These are phyloP conservation scores for Nemania abortiva DNA, from an alignment of 2,329 filamentous ascomycete genomes.

Conservation along the genomic window DNA sequence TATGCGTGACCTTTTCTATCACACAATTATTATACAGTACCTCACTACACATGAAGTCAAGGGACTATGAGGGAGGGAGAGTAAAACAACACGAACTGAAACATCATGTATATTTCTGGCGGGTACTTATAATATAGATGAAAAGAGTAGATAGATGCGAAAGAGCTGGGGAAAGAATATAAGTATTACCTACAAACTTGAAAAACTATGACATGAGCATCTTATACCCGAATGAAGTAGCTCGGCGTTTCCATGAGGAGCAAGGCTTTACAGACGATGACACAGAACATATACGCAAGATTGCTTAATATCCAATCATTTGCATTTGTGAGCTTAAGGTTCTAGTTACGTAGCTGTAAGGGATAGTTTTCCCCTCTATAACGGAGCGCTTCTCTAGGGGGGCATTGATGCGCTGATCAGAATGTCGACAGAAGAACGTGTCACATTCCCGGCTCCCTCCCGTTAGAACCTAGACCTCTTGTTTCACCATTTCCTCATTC, in stretches of 20 bases:
- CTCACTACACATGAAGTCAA: background rate
- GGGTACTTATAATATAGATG: no score
- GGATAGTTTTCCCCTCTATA: background rate
- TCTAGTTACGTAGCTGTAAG: background rate
- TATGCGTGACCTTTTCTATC: no score
- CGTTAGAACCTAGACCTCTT: background rate
- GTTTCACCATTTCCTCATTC: background rate
- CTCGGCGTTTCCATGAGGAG: background rate
- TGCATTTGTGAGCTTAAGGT: no score
- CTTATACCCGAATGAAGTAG: background rate
- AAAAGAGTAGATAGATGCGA: no score
- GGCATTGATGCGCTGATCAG: background rate
- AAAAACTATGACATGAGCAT: background rate
- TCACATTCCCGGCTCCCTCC: background rate
- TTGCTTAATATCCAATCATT: no score
- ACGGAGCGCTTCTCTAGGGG: background rate
- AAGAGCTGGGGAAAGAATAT: no score
- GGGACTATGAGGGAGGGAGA: background rate
- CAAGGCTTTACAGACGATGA: background rate
- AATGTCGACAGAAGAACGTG: background rate
- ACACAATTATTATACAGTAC: no score
- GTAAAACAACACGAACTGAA: no score
- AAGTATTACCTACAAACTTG: no score
- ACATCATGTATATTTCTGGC: no score
- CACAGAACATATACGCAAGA: no score